A percentile compares a stretch with the other conserved stretches of the same genome.
These are phyloP conservation scores for Ligustrum vulgare DNA, from an alignment of 257 asterid genomes.

Conservation along the genomic window DNA sequence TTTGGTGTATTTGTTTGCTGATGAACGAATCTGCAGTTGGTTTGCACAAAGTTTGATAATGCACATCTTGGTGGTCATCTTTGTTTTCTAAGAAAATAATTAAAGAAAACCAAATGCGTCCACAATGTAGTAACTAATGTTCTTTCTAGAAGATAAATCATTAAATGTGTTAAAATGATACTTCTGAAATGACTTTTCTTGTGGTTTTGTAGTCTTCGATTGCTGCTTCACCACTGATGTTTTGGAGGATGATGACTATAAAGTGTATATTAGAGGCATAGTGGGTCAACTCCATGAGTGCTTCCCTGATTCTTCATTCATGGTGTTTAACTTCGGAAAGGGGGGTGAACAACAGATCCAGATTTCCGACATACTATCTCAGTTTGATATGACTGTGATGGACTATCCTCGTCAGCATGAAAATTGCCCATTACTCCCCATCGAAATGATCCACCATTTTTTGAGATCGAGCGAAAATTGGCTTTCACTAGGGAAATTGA, in stretches of 20 bases:
- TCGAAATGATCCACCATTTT: constrained; percentile 66
- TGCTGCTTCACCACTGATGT: constrained; percentile 57
- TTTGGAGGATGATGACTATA: constrained; percentile 39
- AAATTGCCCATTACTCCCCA: constrained; percentile 50
- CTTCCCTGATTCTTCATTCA: constrained; percentile 57
- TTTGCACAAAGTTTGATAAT: not conserved
- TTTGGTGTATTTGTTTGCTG: not conserved
- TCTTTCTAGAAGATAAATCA: not conserved
- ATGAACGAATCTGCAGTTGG: not conserved
- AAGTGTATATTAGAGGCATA: constrained; percentile 37
- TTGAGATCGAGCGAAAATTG: constrained; percentile 60
- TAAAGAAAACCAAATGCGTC: not conserved
- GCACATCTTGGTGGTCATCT: not conserved
- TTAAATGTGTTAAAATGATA: constrained; percentile 11
- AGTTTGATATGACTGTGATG: constrained; percentile 44
- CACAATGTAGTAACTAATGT: not conserved
- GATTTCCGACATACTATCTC: constrained; percentile 33
- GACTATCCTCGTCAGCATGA: constrained; percentile 48
- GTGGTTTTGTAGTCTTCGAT: constrained; percentile 57
- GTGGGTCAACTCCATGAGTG: constrained; percentile 50
- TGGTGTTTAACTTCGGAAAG: constrained; percentile 58
- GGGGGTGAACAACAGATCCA: constrained; percentile 41
- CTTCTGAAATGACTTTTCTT: constrained; percentile 5
- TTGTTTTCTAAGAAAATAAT: not conserved
- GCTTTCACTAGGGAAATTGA: constrained; percentile 56